Evolutionary conservation across 768 basidiomycete genomes (phyloP).

Genomic region (Naganishia kalamii): DNA sequence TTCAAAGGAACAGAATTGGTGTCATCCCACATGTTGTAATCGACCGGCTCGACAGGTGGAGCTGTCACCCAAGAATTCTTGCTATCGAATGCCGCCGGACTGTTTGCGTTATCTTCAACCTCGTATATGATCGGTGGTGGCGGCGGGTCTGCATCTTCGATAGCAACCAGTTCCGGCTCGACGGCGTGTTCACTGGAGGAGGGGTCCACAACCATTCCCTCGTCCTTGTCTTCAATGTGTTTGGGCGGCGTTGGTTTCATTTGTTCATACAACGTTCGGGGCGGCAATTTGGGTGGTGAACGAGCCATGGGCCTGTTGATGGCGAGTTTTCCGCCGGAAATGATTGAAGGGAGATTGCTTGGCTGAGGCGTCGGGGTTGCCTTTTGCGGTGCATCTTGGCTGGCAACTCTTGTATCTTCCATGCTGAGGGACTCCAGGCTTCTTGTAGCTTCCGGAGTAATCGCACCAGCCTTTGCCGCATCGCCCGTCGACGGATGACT

Average conservation of each 20-base stretch:
- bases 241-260: conserved; percentile 10
- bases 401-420: not conserved
- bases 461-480: not conserved
- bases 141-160: conserved; percentile 8
- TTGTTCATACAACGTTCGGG: not conserved
- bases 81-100: not conserved
- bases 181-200: not conserved
- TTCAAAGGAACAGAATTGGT: conserved; percentile 8
- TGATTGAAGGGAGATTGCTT: not conserved
- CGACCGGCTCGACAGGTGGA: not conserved
- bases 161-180: conserved; percentile 13
- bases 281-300: conserved; percentile 1
- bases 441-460: not conserved
- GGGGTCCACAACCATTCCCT: not conserved
- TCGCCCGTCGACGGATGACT: not conserved
- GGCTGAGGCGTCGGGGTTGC: not conserved
- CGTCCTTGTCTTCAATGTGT: not conserved
- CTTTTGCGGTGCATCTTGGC: not conserved
- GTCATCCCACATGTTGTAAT: conserved; percentile 13
- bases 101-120: not conserved
- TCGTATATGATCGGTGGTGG: conserved; percentile 5
- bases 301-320: not conserved
- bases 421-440: conserved; percentile 2
- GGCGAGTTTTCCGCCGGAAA: conserved; percentile 11
- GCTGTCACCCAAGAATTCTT: not conserved